Base-by-base conservation (phyloP, 2,329 filamentous ascomycete genomes). In the Talaromyces piceae region DNA sequence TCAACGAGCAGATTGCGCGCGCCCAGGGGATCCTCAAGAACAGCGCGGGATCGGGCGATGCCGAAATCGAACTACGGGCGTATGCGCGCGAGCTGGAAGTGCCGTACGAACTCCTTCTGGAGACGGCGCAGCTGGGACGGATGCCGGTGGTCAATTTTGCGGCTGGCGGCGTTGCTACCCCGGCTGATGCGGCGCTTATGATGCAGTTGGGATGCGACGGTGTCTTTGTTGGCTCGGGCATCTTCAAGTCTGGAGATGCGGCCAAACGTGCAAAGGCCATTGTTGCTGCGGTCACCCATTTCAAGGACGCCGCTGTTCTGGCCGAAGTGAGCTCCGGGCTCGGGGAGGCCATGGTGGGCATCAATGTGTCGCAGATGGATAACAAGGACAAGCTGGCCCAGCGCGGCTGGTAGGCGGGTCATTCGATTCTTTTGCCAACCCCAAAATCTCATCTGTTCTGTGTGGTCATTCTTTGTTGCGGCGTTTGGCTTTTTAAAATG, bases 181-280 rank as follows among this genome's bases (percentile, higher is more conserved):
- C 93, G 0, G 93, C 93, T 0, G 93, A 98, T 71, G 93, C 93
- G 0, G 93, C 93, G 2, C 77, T 98, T 74, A 88, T 98, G 91
- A 98, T 98, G 93, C 91, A 97, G 78, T 77, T 98, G 57, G 93
- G 93, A 54, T 97, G 93, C 66, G 93, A 98, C 65, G 93, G 93
- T 53, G 93, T 98, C 30, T 98, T 98, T 67, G 93, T 98, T 30
- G 93, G 93, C 25, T 90, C 84, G 52, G 93, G 93, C 25, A 97
- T 97, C 71, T 98, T 98, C 82, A 97, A 97, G 82, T 88, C 83
- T 4, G 91, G 91, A 16, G 86, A 97, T 70, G 87, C 93, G 20
- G 83, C 85, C 41, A 88, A 91, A 82, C 78, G 93, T 54, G 93
- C 93, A 12, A 88, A 85, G 76, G 93, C 93, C 31, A 97, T 98